Base-by-base conservation (phyloP, 2,329 filamentous ascomycete genomes). In the Fusarium sp. region DNA sequence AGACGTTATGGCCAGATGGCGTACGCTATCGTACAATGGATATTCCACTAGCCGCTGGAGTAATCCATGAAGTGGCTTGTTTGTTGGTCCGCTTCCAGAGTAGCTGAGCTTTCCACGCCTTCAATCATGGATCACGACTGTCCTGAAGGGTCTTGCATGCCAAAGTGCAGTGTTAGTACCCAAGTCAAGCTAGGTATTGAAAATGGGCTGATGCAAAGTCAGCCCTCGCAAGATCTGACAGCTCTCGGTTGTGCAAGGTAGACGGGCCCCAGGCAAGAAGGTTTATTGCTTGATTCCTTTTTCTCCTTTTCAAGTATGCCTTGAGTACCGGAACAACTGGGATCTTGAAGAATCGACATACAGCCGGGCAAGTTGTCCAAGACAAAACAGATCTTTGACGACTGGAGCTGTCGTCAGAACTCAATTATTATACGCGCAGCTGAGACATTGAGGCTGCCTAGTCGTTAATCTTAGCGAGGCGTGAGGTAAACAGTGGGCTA, bases 121-220 rank as follows among this genome's bases (percentile, higher is more conserved):
- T 46, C 18, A 27, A 46, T n/a, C 16, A n/a, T 38, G 34, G 34
- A 8, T 15, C 24, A 25, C 44, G 20, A 43, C 41, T 43, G 15
- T 24, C 20, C 13, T 13, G 24, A 44, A 44, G 55, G 62, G 25
- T 44, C 64, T 43, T 54, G 62, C 59, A 51, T 70, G 58, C 40
- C 58, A 73, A 60, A 63, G 20, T 25, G 57, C 52, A 59, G 55
- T 61, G 70, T 58, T 58, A 57, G 53, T 29, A 58, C 54, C 47
- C 38, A 47, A 51, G 47, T 52, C 40, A 58, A 61, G 56, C 47
- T 62, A 59, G 58, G 43, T 61, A 65, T 73, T 53, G 61, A 58
- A 45, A 69, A 71, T 74, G 72, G 72, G 69, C 66, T 72, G 72
- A 74, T 75, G 69, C 58, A 74, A 61, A 56, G 62, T 58, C 46